Evolutionary conservation across 2,329 filamentous ascomycete species (phyloP), one percentile per base, ranked within the genome.

Genomic region (Elsinoe australis): DNA sequence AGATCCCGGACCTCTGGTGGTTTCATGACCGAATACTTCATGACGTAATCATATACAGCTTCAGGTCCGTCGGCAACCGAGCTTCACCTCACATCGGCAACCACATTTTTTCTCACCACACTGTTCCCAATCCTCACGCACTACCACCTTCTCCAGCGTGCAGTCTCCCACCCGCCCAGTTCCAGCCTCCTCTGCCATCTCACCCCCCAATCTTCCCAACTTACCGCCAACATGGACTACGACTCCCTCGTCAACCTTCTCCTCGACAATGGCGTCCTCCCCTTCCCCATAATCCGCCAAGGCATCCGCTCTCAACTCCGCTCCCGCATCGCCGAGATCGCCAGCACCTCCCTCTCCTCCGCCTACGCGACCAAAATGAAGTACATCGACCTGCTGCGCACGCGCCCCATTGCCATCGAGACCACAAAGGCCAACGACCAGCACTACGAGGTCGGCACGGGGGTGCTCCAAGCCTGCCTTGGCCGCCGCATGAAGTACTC

Each of bases 401-500:
- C 66, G 12, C 69, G 74, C 28, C 80, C 80, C 8, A 84, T 85
- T 53, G 82, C 82, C n/a, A 74, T 85, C 55, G 78, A 82, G 61
- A 83, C 80, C 1, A 72, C 70, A 3, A 67, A 72, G 2, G 81
- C 82, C 17, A 85, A 85, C 60, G 67, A 75, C 56, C 82, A 85
- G 69, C 82, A 85, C 63, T 85, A 86, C 59, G 82, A 85, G 64
- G 81, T 85, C 32, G 79, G 78, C 31, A 83, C 81, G 0, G 78
- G 77, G 3, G 76, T 85, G 18, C 63, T 85, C 32, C 64, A 67
- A 21, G 75, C 73, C 21, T 79, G 74, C 61, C 66, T 86, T 9
- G 82, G 82, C 0, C 78, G 79, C 3, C 68, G 80, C 48, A 85
- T 85, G 80, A 85, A 85, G 71, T 86, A 85, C 61, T 80, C 75